Base-by-base conservation (phyloP, 441 rosid genomes). In the Flueggea neowawraea region DNA sequence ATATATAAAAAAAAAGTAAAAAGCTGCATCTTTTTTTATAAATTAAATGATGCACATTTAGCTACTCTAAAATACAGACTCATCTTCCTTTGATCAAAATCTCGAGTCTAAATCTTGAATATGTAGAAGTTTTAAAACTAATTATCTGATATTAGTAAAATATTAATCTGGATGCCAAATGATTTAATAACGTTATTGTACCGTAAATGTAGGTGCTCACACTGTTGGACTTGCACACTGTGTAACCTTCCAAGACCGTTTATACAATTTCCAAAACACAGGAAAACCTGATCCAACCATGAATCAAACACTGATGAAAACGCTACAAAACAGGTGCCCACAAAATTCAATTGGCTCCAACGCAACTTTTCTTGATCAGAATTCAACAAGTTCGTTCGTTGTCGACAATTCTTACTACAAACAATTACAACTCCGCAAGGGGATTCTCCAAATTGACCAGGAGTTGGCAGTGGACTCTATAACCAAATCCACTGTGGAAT, bases 361-460 rank as follows among this genome's bases (percentile, higher is more conserved):
- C 10, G 0, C 55, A 2, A 66, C 76, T 6, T 70, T 74, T 61
- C 79, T 89, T 3, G 88, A 86, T 61, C 93, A 83, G 76, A 54
- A 81, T 12, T 6, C 69, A 1, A 0, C 48, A 1, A 81, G 84
- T 54, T 16, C 89, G 14, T 66, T 67, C 10, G 48, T 6, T 16
- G 57, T 89, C 0, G 90, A 86, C 61, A 81, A 62, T 28, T 86
- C 89, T 50, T 83, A 57, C 70, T 78, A 71, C 84, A 68, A 80
- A 51, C 80, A 89, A 53, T 69, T 83, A n/a, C 31, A 14, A 0
- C 7, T 6, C 4, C 13, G 3, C 8, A 66, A 79, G 55, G 93
- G 89, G 28, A 31, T 84, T 17, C 80, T 89, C 52, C 78, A 72
- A 10, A 66, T 84, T 12, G 95, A 88, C 62, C 82, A 85, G 48